Percentiles rank a stretch among this genome's conserved stretches.
phyloP scores from a whole-genome alignment of 441 rosid genomes.

The Hura crepitans region DNA sequence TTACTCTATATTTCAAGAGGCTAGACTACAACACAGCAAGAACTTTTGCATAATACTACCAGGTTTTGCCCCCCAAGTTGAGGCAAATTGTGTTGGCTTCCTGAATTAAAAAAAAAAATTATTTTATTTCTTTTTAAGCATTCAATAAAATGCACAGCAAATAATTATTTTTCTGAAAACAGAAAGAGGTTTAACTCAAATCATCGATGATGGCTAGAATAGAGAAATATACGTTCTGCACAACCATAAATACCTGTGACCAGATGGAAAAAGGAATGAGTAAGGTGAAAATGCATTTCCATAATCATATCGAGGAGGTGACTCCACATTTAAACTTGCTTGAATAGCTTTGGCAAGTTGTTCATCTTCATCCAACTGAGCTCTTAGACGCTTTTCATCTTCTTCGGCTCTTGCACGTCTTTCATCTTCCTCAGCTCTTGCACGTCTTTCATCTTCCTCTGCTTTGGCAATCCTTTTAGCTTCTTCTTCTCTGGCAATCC shows the following conservation, averaged over 20 bases:
- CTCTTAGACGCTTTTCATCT: slow-evolving; percentile 32
- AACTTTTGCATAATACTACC: not conserved
- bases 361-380: slow-evolving; percentile 77
- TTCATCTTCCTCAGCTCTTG: slow-evolving; percentile 43
- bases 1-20: not conserved
- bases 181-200: not conserved
- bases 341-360: slow-evolving; percentile 71
- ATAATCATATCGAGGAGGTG: slow-evolving; percentile 44
- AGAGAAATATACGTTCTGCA: slow-evolving; percentile 11
- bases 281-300: slow-evolving; percentile 44
- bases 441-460: slow-evolving; percentile 35
- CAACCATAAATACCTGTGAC: slow-evolving; percentile 47
- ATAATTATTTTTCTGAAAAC: too few species aligned
- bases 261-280: slow-evolving; percentile 50
- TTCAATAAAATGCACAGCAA: not conserved
- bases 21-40: not conserved
- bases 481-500: slow-evolving; percentile 47
- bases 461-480: slow-evolving; percentile 75
- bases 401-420: slow-evolving; percentile 27
- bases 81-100: not conserved
- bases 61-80: not conserved
- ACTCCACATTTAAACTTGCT: slow-evolving; percentile 48
- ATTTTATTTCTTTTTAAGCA: not conserved
- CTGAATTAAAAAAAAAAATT: not conserved
- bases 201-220: not conserved